Evolutionary conservation across 192 early-diverging fungal genomes (phyloP).

Genomic region (Backusella tarrabulga): DNA sequence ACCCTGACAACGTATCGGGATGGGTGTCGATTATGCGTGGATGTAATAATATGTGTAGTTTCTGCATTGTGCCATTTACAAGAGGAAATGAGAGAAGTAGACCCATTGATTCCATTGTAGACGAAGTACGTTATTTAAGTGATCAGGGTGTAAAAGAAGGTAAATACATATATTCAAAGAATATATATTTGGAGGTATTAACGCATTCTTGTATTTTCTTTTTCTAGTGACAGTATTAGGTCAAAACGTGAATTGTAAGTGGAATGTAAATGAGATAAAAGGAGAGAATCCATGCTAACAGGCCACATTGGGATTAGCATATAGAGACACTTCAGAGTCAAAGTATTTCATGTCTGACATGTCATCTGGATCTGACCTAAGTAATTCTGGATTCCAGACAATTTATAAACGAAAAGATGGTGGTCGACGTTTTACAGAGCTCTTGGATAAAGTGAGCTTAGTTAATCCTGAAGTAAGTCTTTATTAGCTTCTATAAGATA

Average conservation of each 20-base stretch:
- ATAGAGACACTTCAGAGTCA: constrained; percentile 65
- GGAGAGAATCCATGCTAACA: neutral
- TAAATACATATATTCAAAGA: neutral
- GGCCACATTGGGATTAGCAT: constrained; percentile 32
- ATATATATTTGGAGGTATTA: neutral
- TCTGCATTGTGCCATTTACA: constrained; percentile 79
- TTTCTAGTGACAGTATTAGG: constrained; percentile 63
- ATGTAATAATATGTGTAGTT: constrained; percentile 83
- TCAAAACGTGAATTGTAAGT: constrained; percentile 73
- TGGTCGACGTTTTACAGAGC: constrained; percentile 71
- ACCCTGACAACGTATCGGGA: constrained; percentile 62
- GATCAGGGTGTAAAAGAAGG: constrained; percentile 62
- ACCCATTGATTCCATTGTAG: constrained; percentile 65
- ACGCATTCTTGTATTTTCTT: neutral
- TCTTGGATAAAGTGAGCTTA: constrained; percentile 64
- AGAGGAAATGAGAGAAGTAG: constrained; percentile 74
- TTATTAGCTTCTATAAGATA: neutral
- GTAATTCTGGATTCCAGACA: constrained; percentile 67
- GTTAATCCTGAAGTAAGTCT: constrained; percentile 59
- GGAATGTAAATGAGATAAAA: neutral
- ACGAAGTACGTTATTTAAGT: constrained; percentile 61
- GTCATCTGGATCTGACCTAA: constrained; percentile 36
- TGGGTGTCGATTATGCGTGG: constrained; percentile 77
- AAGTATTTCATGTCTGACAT: constrained; percentile 41
- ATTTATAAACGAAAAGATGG: constrained; percentile 77